Evolutionary conservation across 2,329 filamentous ascomycete species (phyloP), one percentile per base, ranked within the genome.

Genomic region (Colletotrichum eleusines): DNA sequence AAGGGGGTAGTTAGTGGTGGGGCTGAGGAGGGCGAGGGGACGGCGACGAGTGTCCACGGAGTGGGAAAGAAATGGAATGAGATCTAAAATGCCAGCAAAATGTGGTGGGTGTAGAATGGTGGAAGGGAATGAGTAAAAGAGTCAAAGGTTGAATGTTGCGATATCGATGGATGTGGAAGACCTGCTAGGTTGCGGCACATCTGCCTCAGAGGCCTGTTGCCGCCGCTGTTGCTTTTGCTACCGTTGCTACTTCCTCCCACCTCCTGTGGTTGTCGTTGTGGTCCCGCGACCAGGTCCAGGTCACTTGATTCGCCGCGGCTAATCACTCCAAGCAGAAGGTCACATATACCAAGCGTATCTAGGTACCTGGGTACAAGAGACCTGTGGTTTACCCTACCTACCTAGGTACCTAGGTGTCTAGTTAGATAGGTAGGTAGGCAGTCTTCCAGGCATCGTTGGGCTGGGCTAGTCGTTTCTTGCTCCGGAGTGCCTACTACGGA

Each of bases 141-240:
- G 58, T 62, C 60, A 23, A 38, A 70, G 55, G 50, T 70, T 65
- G 66, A 70, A 70, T 59, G 67, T 66, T 72, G 67, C 71, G 66
- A 70, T 72, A 69, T 64, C 66, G 62, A 70, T 57, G 57, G 53
- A 59, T 35, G 44, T 20, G 33, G 64, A 51, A 35, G 57, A 35
- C 26, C 18, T 63, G 46, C 63, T 66, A 53, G 70, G 61, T 59
- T 63, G 62, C 71, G 58, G 71, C 61, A 72, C 54, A 42, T 72
- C 55, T 72, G 66, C 62, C 65, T 65, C 66, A 71, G 64, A 71
- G 64, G 69, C 64, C 64, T 71, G 69, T 53, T 59, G 53, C 58
- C 58, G 31, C 28, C 26, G 58, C 68, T 67, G 40, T 31, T 46
- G 46, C 50, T 62, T 23, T 31, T 55, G 58, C 48, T 57, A 48